These are phyloP conservation scores for Lentinula lateritia DNA, from an alignment of 768 basidiomycete genomes.

Conservation along the genomic window DNA sequence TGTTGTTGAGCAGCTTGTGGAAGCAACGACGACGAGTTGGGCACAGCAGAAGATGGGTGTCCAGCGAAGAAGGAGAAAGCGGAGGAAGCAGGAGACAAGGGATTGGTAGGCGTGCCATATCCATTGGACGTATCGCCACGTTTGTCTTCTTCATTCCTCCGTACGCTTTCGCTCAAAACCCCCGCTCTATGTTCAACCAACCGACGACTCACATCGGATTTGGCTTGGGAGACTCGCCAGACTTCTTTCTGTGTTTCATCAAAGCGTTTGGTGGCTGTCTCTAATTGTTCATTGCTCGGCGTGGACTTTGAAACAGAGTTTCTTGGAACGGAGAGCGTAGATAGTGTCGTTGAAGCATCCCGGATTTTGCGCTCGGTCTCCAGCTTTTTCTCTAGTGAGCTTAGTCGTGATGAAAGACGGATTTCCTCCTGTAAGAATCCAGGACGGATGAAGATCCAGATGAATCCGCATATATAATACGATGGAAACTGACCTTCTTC, in stretches of 20 bases:
- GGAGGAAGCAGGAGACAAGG: slow-evolving; percentile 46
- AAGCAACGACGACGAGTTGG: slow-evolving; percentile 30
- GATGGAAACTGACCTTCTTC: slow-evolving; percentile 35
- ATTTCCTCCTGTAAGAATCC: slow-evolving; percentile 59
- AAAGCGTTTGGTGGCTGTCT: slow-evolving; percentile 68
- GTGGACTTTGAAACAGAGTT: slow-evolving; percentile 60
- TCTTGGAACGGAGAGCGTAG: slow-evolving; percentile 57
- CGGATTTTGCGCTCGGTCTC: slow-evolving; percentile 82
- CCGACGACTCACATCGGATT: slow-evolving; percentile 54
- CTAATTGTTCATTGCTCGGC: slow-evolving; percentile 53
- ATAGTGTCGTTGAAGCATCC: slow-evolving; percentile 74
- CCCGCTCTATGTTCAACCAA: slow-evolving; percentile 81
- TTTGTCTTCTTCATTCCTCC: slow-evolving; percentile 52
- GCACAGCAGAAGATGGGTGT: slow-evolving; percentile 63
- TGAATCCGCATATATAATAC: not conserved
- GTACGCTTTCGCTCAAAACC: slow-evolving; percentile 69
- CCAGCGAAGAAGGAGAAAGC: slow-evolving; percentile 62
- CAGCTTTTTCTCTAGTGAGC: slow-evolving; percentile 68
- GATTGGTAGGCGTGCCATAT: slow-evolving; percentile 45
- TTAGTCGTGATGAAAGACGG: slow-evolving; percentile 58
- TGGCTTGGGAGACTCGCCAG: slow-evolving; percentile 59
- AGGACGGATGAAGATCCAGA: slow-evolving; percentile 1
- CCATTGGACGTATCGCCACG: slow-evolving; percentile 39
- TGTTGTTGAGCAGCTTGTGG: slow-evolving; percentile 40
- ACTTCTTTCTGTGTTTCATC: slow-evolving; percentile 67